Evolutionary conservation across 306 rosid species (phyloP).

Genomic region (Ceratonia siliqua): DNA sequence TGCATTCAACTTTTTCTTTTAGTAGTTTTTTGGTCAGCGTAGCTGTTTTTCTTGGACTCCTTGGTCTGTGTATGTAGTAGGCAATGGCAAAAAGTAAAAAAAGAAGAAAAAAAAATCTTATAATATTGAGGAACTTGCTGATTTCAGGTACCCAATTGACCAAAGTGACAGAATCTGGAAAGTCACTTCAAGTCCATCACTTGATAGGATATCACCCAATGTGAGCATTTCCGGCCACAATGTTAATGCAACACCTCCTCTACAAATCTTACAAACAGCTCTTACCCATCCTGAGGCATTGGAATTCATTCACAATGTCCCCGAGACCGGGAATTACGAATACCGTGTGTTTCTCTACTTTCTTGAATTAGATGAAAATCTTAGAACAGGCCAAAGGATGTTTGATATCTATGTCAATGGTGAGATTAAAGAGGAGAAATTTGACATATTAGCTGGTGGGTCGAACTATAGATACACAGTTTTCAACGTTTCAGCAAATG

Average conservation of each 20-base stretch:
- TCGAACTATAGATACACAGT: constrained; percentile 52
- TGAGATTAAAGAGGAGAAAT: constrained; percentile 32
- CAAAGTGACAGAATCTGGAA: constrained; percentile 78
- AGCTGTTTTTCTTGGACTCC: no score
- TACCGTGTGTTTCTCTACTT: constrained; percentile 71
- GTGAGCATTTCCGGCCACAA: constrained; percentile 35
- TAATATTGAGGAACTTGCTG: background rate
- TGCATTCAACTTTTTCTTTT: no score
- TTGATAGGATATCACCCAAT: constrained; percentile 8
- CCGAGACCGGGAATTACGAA: constrained; percentile 35
- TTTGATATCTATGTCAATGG: constrained; percentile 69
- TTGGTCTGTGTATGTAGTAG: no score
- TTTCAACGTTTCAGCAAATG: constrained; percentile 55
- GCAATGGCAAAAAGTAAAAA: background rate
- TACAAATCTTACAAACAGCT: constrained; percentile 65
- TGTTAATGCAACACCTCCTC: constrained; percentile 43
- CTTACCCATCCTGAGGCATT: constrained; percentile 52
- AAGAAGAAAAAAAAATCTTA: constrained; percentile 7
- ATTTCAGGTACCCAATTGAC: constrained; percentile 68
- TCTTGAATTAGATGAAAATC: constrained; percentile 53
- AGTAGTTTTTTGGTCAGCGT: no score
- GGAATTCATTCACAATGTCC: constrained; percentile 48
- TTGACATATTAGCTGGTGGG: constrained; percentile 63
- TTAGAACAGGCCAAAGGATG: constrained; percentile 58
- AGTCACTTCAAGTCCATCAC: constrained; percentile 32